Conservation (phyloP, 495 filamentous ascomycete genomes). For the Venustampulla echinocandica region DNA sequence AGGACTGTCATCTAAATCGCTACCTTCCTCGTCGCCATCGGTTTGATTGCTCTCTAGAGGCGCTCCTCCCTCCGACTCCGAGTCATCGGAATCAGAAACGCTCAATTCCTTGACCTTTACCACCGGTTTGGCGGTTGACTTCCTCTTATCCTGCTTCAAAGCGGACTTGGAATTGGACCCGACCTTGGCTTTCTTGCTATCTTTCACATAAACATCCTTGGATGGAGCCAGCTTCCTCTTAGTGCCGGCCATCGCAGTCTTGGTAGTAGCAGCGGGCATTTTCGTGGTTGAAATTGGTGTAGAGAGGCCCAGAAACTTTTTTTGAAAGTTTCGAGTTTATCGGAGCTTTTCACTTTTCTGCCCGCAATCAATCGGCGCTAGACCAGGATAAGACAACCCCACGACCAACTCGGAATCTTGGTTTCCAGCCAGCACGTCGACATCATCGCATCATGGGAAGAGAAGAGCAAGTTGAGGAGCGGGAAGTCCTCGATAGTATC, state of each 20-base stretch:
- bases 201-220: slow-evolving; percentile 14
- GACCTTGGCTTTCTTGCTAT: slow-evolving; percentile 40
- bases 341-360: slow-evolving; percentile 1
- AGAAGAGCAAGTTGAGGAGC: slow-evolving; percentile 92
- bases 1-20: slow-evolving; percentile 5
- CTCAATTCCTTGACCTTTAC: slow-evolving; percentile 10
- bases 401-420: neutral
- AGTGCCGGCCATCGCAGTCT: slow-evolving; percentile 17
- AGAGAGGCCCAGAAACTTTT: slow-evolving; percentile 4
- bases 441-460: slow-evolving; percentile 57
- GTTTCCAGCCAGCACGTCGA: neutral
- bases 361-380: slow-evolving; percentile 7
- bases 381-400: slow-evolving; percentile 3
- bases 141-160: slow-evolving; percentile 22
- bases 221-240: slow-evolving; percentile 20
- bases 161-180: slow-evolving; percentile 11
- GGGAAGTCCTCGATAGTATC: slow-evolving; percentile 94
- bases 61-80: slow-evolving; percentile 29
- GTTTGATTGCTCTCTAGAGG: slow-evolving; percentile 23
- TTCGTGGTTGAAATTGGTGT: slow-evolving; percentile 1
- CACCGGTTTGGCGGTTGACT: neutral
- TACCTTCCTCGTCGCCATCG: slow-evolving; percentile 17
- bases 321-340: slow-evolving; percentile 3
- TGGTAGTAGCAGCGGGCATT: slow-evolving; percentile 22
- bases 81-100: slow-evolving; percentile 22